A percentile compares a stretch with the other conserved stretches of the same genome.
These are phyloP conservation scores for Sphagnurus paluster DNA, from an alignment of 1,284 basidiomycete genomes.

Conservation along the genomic window DNA sequence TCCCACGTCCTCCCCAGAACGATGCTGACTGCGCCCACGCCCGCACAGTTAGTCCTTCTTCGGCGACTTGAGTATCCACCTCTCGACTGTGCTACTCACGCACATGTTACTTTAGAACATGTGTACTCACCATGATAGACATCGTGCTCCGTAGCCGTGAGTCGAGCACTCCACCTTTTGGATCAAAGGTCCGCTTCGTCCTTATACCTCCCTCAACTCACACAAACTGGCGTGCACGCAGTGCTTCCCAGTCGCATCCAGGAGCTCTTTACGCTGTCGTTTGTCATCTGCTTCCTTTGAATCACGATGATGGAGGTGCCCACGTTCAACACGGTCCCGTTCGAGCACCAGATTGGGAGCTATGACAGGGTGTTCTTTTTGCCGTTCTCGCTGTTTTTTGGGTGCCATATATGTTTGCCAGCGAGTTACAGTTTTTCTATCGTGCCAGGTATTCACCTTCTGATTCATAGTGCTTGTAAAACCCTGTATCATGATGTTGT, in stretches of 20 bases:
- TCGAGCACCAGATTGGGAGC: constrained; percentile 63
- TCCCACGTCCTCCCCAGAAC: neutral
- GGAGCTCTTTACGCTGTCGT: constrained; percentile 68
- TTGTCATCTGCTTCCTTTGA: constrained; percentile 55
- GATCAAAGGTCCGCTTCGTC: constrained; percentile 55
- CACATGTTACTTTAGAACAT: constrained; percentile 71
- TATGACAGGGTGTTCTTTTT: constrained; percentile 67
- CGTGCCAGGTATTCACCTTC: neutral
- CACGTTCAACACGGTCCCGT: constrained; percentile 50
- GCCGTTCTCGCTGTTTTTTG: constrained; percentile 60
- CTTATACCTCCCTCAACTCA: neutral
- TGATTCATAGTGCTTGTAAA: constrained; percentile 36
- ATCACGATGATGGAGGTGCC: constrained; percentile 60
- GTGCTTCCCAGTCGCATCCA: constrained; percentile 79
- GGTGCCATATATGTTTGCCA: constrained; percentile 67
- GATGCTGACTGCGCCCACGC: neutral
- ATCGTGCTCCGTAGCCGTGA: constrained; percentile 76
- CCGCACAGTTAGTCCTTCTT: constrained; percentile 78
- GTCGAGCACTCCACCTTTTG: constrained; percentile 86
- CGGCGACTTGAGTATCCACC: constrained; percentile 74
- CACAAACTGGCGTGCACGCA: constrained; percentile 15
- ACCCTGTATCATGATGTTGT: constrained; percentile 79
- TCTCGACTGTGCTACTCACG: constrained; percentile 73
- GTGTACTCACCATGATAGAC: constrained; percentile 39
- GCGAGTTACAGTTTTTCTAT: constrained; percentile 34